Evolutionary conservation across 768 basidiomycete genomes (phyloP).

Genomic region (Mycena sanguinolenta): DNA sequence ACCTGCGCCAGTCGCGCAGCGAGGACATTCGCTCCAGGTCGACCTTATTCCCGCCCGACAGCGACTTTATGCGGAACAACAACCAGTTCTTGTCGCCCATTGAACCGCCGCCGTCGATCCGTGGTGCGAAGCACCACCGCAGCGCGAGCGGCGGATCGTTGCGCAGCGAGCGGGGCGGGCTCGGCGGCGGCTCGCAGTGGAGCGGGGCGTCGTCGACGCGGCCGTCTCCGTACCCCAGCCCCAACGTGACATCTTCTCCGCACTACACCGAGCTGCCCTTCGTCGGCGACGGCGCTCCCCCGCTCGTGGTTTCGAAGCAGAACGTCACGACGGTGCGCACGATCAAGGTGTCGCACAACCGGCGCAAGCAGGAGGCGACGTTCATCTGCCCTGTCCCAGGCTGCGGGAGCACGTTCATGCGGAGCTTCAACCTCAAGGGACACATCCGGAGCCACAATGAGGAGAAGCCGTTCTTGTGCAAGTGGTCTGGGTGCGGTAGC

Average conservation of each 20-base stretch:
- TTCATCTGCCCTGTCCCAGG: constrained; percentile 87
- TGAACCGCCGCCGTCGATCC: constrained; percentile 31
- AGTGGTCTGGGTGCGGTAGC: constrained; percentile 95
- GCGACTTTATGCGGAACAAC: neutral
- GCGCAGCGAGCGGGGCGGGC: constrained; percentile 28
- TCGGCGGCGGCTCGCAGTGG: constrained; percentile 36
- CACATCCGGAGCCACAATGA: constrained; percentile 85
- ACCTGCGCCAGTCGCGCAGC: constrained; percentile 46
- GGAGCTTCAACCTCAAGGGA: constrained; percentile 96
- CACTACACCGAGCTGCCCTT: constrained; percentile 61
- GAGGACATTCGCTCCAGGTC: constrained; percentile 63
- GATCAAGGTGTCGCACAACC: constrained; percentile 85
- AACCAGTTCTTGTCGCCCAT: constrained; percentile 29
- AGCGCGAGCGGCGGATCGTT: constrained; percentile 25
- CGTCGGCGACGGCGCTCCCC: constrained; percentile 9
- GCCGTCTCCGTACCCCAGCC: constrained; percentile 70
- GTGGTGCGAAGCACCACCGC: neutral
- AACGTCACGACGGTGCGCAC: constrained; percentile 95
- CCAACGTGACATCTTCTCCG: constrained; percentile 73
- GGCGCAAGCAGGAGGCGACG: constrained; percentile 90
- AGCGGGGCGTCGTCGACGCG: constrained; percentile 40
- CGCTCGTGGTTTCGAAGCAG: constrained; percentile 66
- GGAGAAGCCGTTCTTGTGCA: constrained; percentile 94
- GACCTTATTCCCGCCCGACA: neutral
- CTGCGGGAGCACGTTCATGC: constrained; percentile 90